Base-by-base conservation (phyloP, 441 rosid species). In the Metrosideros polymorpha region DNA sequence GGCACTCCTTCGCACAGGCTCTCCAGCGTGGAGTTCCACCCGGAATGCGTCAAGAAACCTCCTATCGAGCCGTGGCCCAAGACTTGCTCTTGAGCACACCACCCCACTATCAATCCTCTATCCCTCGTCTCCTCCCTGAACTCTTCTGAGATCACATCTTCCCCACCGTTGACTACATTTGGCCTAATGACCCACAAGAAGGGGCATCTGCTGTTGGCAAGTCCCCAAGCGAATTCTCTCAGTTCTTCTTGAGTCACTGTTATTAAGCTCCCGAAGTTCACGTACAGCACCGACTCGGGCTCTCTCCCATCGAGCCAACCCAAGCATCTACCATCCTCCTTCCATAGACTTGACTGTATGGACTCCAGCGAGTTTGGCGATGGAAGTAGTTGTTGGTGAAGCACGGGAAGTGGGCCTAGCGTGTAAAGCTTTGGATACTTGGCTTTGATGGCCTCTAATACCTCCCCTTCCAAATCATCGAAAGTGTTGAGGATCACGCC, bases 201-300 rank as follows among this genome's bases (percentile, higher is more conserved):
- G 25, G 25, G 25, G 25, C 76, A 18, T 32, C 9, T 63, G 76
- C 43, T 87, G 61, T 87, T 85, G 22, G 61, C 86, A 3, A 87
- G 55, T 52, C 89, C 89, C 87, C 49, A 35, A 19, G 63, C 89
- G 32, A 87, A 55, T 47, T 87, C 89, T 27, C 71, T 30, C 83
- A 66, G 29, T 17, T 53, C 83, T 49, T 63, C 83, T 47, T 14
- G 84, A 19, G 83, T 63, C 51, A 83, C 43, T 3, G 83, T 19
- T 24, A 12, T n/a, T 29, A 53, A 6, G 83, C 88, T 83, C 12
- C 88, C 88, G 8, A 86, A 82, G 55, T 54, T 85, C 52, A 87
- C 89, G 8, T 85, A 85, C 55, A 87, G 25, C 54, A 87, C 89
- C 35, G 89, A 87, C 2, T 17, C 83, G 27, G 87, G 87, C 66